Percentiles rank a stretch among this genome's conserved stretches.
Conservation (phyloP, 139 green algal genomes). For the Monoraphidium neglectum region DNA sequence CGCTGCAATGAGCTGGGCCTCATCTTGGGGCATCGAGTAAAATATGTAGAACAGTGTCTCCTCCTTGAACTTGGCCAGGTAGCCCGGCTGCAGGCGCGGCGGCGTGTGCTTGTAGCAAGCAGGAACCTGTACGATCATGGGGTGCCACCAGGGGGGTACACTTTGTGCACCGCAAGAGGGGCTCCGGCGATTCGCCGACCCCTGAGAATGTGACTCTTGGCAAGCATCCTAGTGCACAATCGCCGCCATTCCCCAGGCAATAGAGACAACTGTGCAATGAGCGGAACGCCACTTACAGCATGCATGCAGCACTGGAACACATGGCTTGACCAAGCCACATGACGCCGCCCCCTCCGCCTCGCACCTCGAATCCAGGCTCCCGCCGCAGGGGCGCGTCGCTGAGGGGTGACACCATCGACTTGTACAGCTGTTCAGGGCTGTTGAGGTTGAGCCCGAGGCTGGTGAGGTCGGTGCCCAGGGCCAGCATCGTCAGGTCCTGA, state of each 20-base stretch:
- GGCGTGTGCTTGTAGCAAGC: slow-evolving; percentile 84
- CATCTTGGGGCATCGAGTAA: slow-evolving; percentile 83
- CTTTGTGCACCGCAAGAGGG: no score
- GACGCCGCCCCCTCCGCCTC: no score
- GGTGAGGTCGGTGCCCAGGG: slow-evolving; percentile 95
- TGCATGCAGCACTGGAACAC: no score
- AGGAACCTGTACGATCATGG: slow-evolving; percentile 48
- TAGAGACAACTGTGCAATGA: no score
- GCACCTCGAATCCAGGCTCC: slow-evolving; percentile 88
- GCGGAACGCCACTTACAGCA: no score
- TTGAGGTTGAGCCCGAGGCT: slow-evolving; percentile 96
- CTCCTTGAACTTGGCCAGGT: slow-evolving; percentile 94
- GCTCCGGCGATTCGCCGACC: no score
- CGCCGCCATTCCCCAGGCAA: no score
- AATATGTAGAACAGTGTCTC: slow-evolving; percentile 99
- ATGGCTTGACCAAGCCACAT: no score
- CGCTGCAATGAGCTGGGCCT: slow-evolving; percentile 92
- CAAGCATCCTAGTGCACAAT: no score
- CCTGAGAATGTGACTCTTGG: no score
- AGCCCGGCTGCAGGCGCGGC: slow-evolving; percentile 79
- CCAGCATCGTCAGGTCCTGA: slow-evolving; percentile 92
- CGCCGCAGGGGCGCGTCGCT: slow-evolving; percentile 69
- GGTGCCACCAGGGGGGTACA: no score
- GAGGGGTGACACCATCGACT: slow-evolving; percentile 85
- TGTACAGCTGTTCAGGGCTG: slow-evolving; percentile 76